Base-by-base conservation (phyloP, 2,329 filamentous ascomycete species). In the Fusarium graminum region DNA sequence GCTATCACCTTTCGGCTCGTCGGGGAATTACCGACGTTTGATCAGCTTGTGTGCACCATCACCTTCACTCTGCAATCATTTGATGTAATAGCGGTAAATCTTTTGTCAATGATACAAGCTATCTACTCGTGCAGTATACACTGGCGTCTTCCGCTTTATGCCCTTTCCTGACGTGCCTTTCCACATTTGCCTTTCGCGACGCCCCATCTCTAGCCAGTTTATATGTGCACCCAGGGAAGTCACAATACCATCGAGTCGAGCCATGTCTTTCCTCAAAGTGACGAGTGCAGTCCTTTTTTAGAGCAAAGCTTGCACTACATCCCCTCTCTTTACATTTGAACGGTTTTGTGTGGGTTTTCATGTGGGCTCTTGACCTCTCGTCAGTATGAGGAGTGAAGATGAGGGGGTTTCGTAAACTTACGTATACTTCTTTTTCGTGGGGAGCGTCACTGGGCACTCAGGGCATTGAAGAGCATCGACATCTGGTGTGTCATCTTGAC, bases 281-380 rank as follows among this genome's bases (percentile, higher is more conserved):
- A 14, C 51, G 41, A 29, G 12, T 8, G 3, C 51, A 10, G 12
- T 53, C 51, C 14, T 53, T 53, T 6, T n/a, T 39, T 11, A 46
- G 2, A 14, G 32, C 51, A 19, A 51, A 51, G 16, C 38, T 34
- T 26, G 47, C 38, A 7, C 17, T 51, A 7, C 47, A 39, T 10
- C 9, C 30, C 11, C 25, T 4, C 41, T 9, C 3, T 7, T 13
- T 25, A 7, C 51, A 46, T 46, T 46, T 30, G 32, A 46, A 53
- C 46, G 32, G 51, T 22, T n/a, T 46, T 25, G 26, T 53, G 14
- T 53, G 41, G 2, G 32, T 46, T 14, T 17, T 53, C 4, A 46
- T 30, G 30, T 53, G 51, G 9, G 51, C 41, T 46, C 8, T 25
- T n/a, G 6, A 12, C 6, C n/a, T 4, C 4, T 8, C 22, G 7